phyloP scores from a whole-genome alignment of 768 basidiomycete genomes.

The Lactarius psammicola region DNA sequence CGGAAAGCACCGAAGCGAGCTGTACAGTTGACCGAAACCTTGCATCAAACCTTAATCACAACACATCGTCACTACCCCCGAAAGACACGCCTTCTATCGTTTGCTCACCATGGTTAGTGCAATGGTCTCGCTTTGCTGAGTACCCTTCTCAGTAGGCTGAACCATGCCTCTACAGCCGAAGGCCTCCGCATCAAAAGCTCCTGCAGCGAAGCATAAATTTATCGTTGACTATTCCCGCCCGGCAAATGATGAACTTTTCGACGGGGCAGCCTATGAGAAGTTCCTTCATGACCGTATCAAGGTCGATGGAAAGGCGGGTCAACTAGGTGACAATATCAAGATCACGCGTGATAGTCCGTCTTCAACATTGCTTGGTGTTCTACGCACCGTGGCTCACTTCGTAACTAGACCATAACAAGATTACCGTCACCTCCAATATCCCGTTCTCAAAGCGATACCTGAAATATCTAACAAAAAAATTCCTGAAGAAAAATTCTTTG shows the following conservation, averaged over 20 bases:
- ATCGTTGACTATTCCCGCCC: constrained; percentile 84
- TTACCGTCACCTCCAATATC: constrained; percentile 82
- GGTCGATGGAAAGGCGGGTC: constrained; percentile 88
- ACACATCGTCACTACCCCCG: constrained; percentile 24
- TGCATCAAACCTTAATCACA: constrained; percentile 10
- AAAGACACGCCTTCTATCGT: constrained; percentile 33
- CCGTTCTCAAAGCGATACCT: constrained; percentile 96
- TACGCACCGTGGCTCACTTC: not conserved
- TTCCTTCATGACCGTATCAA: constrained; percentile 93
- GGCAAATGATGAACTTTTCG: constrained; percentile 60
- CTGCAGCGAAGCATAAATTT: constrained; percentile 70
- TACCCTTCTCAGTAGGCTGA: constrained; percentile 90
- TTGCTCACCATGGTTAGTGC: constrained; percentile 68
- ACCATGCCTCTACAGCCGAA: constrained; percentile 54
- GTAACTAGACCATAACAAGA: constrained; percentile 65
- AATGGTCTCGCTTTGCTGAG: constrained; percentile 79
- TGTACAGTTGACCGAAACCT: constrained; percentile 47
- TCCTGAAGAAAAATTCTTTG: constrained; percentile 95
- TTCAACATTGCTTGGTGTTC: not conserved
- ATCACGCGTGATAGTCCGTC: constrained; percentile 80
- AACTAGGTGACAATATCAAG: constrained; percentile 87
- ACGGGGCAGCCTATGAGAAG: constrained; percentile 73
- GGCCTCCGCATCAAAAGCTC: constrained; percentile 51
- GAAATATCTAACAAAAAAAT: constrained; percentile 99
- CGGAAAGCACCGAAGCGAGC: constrained; percentile 33